Evolutionary conservation across 768 basidiomycete species (phyloP).

Genomic region (Boletus barrowsii): DNA sequence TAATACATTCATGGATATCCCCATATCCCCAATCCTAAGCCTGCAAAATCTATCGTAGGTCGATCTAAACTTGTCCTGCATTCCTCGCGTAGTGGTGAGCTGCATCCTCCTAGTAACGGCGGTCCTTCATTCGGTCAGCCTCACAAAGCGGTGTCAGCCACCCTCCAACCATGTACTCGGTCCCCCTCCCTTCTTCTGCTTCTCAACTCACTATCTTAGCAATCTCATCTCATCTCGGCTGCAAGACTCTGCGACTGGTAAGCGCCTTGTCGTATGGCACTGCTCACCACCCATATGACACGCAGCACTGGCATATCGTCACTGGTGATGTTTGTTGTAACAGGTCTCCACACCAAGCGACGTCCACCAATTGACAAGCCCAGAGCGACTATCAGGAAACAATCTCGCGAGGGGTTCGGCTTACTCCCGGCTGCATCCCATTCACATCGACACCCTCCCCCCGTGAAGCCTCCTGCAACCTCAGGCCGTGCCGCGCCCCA

Average conservation of each 20-base stretch:
- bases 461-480: neutral
- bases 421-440: neutral
- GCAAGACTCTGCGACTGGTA: slow-evolving; percentile 1
- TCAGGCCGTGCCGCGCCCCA: neutral
- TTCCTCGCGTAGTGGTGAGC: too few relatives aligned
- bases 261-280: slow-evolving; percentile 1
- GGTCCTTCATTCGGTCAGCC: slow-evolving; percentile 11
- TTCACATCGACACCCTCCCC: neutral
- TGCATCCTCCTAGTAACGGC: too few relatives aligned
- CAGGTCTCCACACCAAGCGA: slow-evolving; percentile 24
- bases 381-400: neutral
- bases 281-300: slow-evolving; percentile 14
- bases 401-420: neutral
- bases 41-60: too few relatives aligned
- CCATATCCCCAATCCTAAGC: too few relatives aligned
- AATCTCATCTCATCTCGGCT: neutral
- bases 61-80: too few relatives aligned
- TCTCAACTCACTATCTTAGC: neutral
- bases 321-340: slow-evolving; percentile 22
- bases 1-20: too few relatives aligned
- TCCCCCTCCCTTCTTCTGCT: neutral
- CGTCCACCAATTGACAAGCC: neutral
- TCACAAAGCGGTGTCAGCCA: slow-evolving; percentile 15
- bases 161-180: neutral
- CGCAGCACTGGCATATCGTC: slow-evolving; percentile 6